Conservation (phyloP, 2,329 filamentous ascomycete species). For the Cordyceps fumosorosea region DNA sequence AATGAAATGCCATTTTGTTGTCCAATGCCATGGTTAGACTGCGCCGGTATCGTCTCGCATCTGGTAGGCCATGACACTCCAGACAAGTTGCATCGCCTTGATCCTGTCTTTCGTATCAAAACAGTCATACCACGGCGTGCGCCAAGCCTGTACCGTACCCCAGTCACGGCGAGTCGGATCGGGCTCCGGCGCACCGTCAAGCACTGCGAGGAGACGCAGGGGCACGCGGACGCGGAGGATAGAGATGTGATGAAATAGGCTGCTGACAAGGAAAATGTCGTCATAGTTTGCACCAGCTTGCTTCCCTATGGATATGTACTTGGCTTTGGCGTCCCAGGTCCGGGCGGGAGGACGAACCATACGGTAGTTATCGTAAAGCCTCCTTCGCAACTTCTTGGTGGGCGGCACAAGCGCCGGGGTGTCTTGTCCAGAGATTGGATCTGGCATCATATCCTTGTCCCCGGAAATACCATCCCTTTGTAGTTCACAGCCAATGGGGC, state of each 20-base stretch:
- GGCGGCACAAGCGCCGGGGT: conserved; percentile 21
- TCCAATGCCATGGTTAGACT: background rate
- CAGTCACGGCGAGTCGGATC: conserved; percentile 35
- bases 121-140: conserved; percentile 56
- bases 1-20: background rate
- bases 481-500: conserved; percentile 56
- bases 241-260: conserved; percentile 53
- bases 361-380: conserved; percentile 58
- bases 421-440: conserved; percentile 19
- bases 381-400: conserved; percentile 47
- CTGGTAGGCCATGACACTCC: conserved; percentile 54
- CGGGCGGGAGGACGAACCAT: conserved; percentile 52
- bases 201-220: conserved; percentile 41
- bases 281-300: conserved; percentile 42
- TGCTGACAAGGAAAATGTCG: conserved; percentile 56
- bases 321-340: conserved; percentile 55
- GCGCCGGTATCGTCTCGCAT: conserved; percentile 32
- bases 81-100: conserved; percentile 49
- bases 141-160: conserved; percentile 48
- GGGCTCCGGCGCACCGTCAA: conserved; percentile 39
- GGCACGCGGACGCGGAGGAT: conserved; percentile 55
- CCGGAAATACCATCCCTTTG: conserved; percentile 40
- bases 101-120: conserved; percentile 48
- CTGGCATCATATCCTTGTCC: conserved; percentile 37
- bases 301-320: conserved; percentile 52